These are phyloP conservation scores for Sphaerulina populicola DNA, from an alignment of 2,329 filamentous ascomycete species.

Conservation along the genomic window DNA sequence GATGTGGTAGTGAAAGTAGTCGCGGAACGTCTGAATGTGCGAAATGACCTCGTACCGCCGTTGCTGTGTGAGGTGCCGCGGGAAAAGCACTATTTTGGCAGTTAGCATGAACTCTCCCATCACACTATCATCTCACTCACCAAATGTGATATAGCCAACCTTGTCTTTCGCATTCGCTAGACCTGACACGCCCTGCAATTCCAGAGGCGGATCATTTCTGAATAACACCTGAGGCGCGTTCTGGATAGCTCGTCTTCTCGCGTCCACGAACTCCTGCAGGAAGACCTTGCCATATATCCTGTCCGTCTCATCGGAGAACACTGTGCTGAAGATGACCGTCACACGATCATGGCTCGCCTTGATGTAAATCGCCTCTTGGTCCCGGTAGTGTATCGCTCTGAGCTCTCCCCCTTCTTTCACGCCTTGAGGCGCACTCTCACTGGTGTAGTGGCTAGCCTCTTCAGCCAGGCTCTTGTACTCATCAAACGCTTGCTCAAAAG, in stretches of 20 bases:
- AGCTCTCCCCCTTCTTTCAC: slow-evolving; percentile 82
- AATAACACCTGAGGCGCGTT: slow-evolving; percentile 97
- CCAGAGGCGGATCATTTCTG: slow-evolving; percentile 85
- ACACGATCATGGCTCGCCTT: slow-evolving; percentile 96
- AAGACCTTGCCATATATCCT: slow-evolving; percentile 97
- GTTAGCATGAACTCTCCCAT: slow-evolving; percentile 3
- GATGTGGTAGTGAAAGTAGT: slow-evolving; percentile 99
- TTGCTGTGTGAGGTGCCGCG: slow-evolving; percentile 82
- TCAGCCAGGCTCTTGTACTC: slow-evolving; percentile 81
- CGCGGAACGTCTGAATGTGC: slow-evolving; percentile 98
- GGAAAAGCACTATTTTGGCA: slow-evolving; percentile 67
- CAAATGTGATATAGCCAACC: slow-evolving; percentile 96
- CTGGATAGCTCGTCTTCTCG: slow-evolving; percentile 86
- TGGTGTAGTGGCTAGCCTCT: slow-evolving; percentile 84
- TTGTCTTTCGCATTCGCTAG: slow-evolving; percentile 70
- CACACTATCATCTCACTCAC: slow-evolving; percentile 44
- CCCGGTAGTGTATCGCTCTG: slow-evolving; percentile 95
- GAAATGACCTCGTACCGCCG: slow-evolving; percentile 92
- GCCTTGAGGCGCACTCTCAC: slow-evolving; percentile 87
- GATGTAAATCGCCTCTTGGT: slow-evolving; percentile 97
- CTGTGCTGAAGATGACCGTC: slow-evolving; percentile 96
- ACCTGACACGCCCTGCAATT: slow-evolving; percentile 80
- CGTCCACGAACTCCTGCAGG: slow-evolving; percentile 97
- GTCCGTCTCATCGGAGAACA: slow-evolving; percentile 97
- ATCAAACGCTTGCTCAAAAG: slow-evolving; percentile 93